These are phyloP conservation scores for Carex sylvatica DNA, from an alignment of 202 grass and related monocot species.

Conservation along the genomic window DNA sequence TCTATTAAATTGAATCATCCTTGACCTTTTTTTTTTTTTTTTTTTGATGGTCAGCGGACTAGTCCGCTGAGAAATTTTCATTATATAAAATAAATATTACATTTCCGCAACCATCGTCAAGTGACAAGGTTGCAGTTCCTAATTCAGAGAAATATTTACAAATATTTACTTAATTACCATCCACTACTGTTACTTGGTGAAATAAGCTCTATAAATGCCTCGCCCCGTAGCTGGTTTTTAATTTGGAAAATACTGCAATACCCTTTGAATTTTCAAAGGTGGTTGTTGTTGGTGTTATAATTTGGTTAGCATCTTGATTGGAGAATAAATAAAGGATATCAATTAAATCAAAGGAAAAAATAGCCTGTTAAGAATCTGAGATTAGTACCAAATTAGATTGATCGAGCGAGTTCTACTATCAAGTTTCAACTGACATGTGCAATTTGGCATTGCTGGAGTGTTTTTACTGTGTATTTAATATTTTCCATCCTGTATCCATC, in stretches of 20 bases:
- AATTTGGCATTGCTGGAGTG: background rate
- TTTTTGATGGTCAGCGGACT: too few species aligned
- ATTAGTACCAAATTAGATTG: background rate
- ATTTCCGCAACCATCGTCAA: too few species aligned
- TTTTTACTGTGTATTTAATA: background rate
- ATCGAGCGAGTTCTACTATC: background rate
- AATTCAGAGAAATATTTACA: too few species aligned
- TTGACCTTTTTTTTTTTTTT: too few species aligned
- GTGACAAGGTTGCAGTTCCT: too few species aligned
- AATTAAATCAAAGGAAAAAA: background rate
- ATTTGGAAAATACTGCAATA: slow-evolving; percentile 7
- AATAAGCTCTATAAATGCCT: too few species aligned
- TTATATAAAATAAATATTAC: too few species aligned
- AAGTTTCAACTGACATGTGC: background rate
- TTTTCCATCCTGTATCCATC: background rate
- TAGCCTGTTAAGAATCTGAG: background rate
- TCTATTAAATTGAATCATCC: too few species aligned
- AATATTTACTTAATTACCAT: too few species aligned
- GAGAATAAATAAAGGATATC: background rate
- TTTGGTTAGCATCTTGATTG: slow-evolving; percentile 19
- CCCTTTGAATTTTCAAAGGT: background rate
- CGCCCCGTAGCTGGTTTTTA: background rate
- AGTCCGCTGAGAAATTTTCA: too few species aligned
- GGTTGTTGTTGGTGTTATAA: background rate
- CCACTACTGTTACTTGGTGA: too few species aligned